These are phyloP conservation scores for Candida sojae DNA, from an alignment of 1,139 yeast genomes.

Conservation along the genomic window DNA sequence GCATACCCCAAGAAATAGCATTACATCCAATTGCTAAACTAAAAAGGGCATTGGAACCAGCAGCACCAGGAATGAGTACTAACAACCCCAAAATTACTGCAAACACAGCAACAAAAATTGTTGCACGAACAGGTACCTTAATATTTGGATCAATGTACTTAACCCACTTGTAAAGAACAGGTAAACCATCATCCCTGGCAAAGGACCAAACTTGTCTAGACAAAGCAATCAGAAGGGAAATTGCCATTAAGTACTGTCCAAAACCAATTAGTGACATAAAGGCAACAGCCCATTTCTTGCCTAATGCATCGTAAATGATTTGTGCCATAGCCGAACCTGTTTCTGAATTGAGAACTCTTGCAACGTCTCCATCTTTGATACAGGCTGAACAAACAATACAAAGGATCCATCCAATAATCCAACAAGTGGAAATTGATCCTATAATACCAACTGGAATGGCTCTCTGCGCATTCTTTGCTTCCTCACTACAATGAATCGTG, in stretches of 20 bases:
- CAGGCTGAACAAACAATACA: conserved; percentile 57
- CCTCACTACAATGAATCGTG: conserved; percentile 74
- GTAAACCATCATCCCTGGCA: conserved; percentile 45
- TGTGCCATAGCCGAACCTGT: conserved; percentile 67
- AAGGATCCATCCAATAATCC: conserved; percentile 61
- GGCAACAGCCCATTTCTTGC: conserved; percentile 69
- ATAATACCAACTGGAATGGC: conserved; percentile 67
- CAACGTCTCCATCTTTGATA: conserved; percentile 51
- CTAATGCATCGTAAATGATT: conserved; percentile 63
- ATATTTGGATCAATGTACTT: conserved; percentile 54
- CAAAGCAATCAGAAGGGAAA: conserved; percentile 34
- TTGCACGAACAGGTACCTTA: conserved; percentile 64
- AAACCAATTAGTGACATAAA: conserved; percentile 60
- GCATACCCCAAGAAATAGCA: conserved; percentile 42
- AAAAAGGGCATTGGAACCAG: conserved; percentile 54
- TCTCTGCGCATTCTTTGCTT: conserved; percentile 62
- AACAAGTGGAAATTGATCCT: conserved; percentile 53
- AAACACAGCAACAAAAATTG: conserved; percentile 51
- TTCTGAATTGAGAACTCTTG: conserved; percentile 38
- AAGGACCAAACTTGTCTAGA: conserved; percentile 44
- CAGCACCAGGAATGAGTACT: conserved; percentile 57
- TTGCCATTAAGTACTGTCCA: conserved; percentile 69
- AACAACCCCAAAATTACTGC: conserved; percentile 56
- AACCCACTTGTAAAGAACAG: conserved; percentile 42
- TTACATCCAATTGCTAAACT: conserved; percentile 52